Conservation (phyloP, 2,329 filamentous ascomycete species). For the Sclerotinia borealis region DNA sequence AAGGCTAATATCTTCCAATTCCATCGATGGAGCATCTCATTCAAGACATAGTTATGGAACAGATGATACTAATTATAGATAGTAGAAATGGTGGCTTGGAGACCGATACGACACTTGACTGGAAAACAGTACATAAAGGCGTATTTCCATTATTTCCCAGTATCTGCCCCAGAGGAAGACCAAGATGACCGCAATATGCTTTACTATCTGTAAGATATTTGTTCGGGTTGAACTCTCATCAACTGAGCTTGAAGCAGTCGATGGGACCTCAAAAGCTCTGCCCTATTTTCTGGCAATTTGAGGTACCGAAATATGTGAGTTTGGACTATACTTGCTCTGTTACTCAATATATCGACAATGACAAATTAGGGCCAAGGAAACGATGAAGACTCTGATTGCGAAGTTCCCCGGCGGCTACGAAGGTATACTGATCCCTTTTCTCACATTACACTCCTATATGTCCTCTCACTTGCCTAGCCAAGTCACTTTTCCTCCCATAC, state of each 20-base stretch:
- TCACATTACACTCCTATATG: not conserved
- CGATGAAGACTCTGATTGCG: slow-evolving; percentile 10
- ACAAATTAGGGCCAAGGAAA: slow-evolving; percentile 9
- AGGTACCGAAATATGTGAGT: slow-evolving; percentile 12
- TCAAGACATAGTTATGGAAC: not conserved
- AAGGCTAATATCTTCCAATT: not conserved
- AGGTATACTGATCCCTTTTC: not conserved
- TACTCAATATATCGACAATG: not conserved
- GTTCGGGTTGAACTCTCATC: not conserved
- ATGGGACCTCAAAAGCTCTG: slow-evolving; percentile 12
- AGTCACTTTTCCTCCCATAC: not conserved
- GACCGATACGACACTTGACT: slow-evolving; percentile 7
- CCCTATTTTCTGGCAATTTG: slow-evolving; percentile 8
- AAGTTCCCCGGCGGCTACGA: slow-evolving; percentile 13
- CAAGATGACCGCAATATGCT: slow-evolving; percentile 12
- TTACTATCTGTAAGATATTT: slow-evolving; percentile 8
- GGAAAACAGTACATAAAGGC: slow-evolving; percentile 6
- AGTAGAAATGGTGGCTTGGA: slow-evolving; percentile 4
- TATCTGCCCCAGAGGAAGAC: slow-evolving; percentile 10
- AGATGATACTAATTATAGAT: not conserved
- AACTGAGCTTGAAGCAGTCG: slow-evolving; percentile 1
- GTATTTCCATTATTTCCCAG: slow-evolving; percentile 9
- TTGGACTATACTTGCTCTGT: not conserved
- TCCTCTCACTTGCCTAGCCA: not conserved
- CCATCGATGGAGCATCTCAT: not conserved